phyloP scores from a whole-genome alignment of 2,329 filamentous ascomycete genomes.

The Talaromyces albobiverticillius region DNA sequence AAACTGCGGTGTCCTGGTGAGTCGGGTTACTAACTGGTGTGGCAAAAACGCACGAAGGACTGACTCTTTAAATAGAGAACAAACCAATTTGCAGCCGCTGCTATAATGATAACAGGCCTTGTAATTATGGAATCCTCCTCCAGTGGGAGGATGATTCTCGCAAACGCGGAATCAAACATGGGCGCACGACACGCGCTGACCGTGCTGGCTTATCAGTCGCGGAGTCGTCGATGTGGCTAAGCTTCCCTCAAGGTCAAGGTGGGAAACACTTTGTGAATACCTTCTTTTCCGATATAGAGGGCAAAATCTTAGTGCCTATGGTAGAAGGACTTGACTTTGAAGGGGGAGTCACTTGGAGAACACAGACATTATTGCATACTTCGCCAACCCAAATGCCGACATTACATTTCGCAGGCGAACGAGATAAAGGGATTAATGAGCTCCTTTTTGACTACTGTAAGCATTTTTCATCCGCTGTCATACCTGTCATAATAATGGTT shows the following conservation, averaged over 20 bases:
- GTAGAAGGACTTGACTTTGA: slow-evolving; percentile 11
- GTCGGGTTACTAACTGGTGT: not conserved
- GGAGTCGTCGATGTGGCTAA: slow-evolving; percentile 9
- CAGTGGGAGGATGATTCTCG: slow-evolving; percentile 18
- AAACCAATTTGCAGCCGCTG: slow-evolving; percentile 15
- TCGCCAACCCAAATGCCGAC: slow-evolving; percentile 5
- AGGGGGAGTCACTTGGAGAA: not conserved
- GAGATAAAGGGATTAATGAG: not conserved
- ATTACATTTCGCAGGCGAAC: not conserved
- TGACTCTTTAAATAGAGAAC: slow-evolving; percentile 12
- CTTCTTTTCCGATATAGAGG: slow-evolving; percentile 12
- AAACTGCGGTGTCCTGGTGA: slow-evolving; percentile 17
- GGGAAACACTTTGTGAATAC: slow-evolving; percentile 16
- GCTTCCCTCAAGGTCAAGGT: slow-evolving; percentile 7
- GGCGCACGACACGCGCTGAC: slow-evolving; percentile 12
- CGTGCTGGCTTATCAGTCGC: slow-evolving; percentile 11
- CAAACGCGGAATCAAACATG: slow-evolving; percentile 17
- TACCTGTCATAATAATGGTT: not conserved
- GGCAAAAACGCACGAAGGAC: not conserved
- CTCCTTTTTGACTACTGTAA: slow-evolving; percentile 15
- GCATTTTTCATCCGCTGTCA: not conserved
- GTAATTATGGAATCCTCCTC: slow-evolving; percentile 13
- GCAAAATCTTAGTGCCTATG: slow-evolving; percentile 6
- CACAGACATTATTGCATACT: not conserved
- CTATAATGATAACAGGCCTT: slow-evolving; percentile 11